Percentiles rank a stretch among this genome's conserved stretches.
Conservation (phyloP, 2,329 filamentous ascomycete species). For the Scytalidium sp. region DNA sequence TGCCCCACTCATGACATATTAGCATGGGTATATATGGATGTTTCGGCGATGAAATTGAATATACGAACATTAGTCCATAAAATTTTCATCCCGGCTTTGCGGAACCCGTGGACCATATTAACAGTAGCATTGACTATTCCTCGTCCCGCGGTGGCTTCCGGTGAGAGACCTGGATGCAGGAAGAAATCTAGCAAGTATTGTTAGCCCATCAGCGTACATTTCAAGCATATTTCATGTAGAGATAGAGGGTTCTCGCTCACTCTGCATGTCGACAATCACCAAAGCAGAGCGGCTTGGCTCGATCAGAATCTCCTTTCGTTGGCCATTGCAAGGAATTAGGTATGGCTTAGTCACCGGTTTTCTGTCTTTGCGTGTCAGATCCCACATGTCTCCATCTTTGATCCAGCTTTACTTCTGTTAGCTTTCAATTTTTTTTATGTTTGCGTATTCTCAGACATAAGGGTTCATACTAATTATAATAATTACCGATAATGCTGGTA, state of each 20-base stretch:
- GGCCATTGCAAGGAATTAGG: constrained; percentile 25
- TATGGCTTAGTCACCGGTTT: constrained; percentile 25
- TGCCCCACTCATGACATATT: constrained; percentile 18
- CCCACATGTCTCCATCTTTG: constrained; percentile 21
- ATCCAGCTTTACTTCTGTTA: constrained; percentile 11
- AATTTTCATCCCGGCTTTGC: constrained; percentile 22
- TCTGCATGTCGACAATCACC: constrained; percentile 29
- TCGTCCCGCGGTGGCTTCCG: constrained; percentile 19
- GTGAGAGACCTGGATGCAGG: constrained; percentile 24
- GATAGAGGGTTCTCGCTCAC: background rate
- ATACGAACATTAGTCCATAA: constrained; percentile 22
- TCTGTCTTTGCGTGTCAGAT: constrained; percentile 27
- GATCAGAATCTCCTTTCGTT: constrained; percentile 20
- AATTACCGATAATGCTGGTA: constrained; percentile 22
- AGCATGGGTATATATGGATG: background rate
- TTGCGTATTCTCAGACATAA: background rate
- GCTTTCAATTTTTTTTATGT: background rate
- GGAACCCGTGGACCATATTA: constrained; percentile 26
- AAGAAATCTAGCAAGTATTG: constrained; percentile 19
- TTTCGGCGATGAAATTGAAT: background rate
- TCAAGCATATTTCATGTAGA: no score
- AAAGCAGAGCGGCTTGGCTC: constrained; percentile 23
- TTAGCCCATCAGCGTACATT: background rate
- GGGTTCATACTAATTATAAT: constrained; percentile 30
- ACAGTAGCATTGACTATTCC: constrained; percentile 24